Conservation (phyloP, 192 early-diverging fungal genomes). For the Coemansia sp. region DNA sequence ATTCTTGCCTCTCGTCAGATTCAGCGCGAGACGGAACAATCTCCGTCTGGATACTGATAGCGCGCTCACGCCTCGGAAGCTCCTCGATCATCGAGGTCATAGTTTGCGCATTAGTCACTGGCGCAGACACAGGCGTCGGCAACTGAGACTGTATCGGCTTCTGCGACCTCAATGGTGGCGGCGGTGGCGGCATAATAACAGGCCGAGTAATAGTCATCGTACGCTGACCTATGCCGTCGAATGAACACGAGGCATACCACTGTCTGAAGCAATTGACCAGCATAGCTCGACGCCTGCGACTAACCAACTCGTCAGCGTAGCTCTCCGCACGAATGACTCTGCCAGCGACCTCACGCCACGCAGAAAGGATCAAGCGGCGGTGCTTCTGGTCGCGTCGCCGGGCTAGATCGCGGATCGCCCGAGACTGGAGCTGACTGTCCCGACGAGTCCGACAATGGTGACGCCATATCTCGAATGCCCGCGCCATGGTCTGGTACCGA, state of each 20-base stretch:
- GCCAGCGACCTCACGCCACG: conserved; percentile 37
- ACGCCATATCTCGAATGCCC: conserved; percentile 3
- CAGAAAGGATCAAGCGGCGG: conserved; percentile 33
- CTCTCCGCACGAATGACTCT: background rate
- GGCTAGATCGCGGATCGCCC: conserved; percentile 37
- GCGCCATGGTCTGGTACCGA: background rate
- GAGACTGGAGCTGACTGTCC: conserved; percentile 27
- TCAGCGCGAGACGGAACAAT: background rate
- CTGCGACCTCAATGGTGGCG: background rate
- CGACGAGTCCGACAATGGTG: conserved; percentile 4
- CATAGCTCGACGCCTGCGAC: background rate
- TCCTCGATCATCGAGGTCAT: conserved; percentile 31
- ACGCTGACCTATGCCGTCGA: background rate
- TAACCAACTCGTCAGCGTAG: conserved; percentile 7
- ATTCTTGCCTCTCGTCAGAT: background rate
- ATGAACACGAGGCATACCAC: conserved; percentile 8
- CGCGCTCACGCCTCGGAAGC: background rate
- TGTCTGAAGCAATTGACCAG: conserved; percentile 2
- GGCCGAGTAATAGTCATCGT: background rate
- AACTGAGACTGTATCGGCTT: background rate
- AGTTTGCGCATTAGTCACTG: conserved; percentile 25
- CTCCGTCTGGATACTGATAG: conserved; percentile 22
- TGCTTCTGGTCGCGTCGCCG: conserved; percentile 26
- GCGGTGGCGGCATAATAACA: background rate
- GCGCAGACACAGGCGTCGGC: background rate